Conservation (phyloP, 345 rosid genomes). For the Eucalyptus erythrocorys region DNA sequence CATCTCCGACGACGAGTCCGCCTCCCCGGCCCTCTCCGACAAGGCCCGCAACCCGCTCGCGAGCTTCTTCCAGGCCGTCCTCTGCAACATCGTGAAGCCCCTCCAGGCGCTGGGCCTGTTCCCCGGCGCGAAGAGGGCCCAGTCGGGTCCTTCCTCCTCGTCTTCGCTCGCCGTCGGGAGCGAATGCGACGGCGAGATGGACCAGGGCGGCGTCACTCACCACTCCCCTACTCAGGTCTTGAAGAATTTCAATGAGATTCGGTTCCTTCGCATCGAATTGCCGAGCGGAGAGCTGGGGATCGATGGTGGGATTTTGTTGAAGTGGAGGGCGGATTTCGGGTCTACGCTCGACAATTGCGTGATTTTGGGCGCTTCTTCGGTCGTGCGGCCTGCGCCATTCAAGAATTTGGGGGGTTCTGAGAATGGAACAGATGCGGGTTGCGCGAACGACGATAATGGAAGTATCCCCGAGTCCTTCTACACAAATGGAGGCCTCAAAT, state of each 20-base stretch:
- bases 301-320: slow-evolving; percentile 66
- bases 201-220: slow-evolving; percentile 78
- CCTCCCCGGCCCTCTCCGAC: slow-evolving; percentile 22
- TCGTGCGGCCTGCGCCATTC: background rate
- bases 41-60: slow-evolving; percentile 52
- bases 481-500: slow-evolving; percentile 84
- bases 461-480: slow-evolving; percentile 92
- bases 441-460: slow-evolving; percentile 38
- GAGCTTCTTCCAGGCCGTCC: slow-evolving; percentile 32
- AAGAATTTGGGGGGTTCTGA: slow-evolving; percentile 4
- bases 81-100: slow-evolving; percentile 73
- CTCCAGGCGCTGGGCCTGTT: slow-evolving; percentile 63
- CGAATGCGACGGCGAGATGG: slow-evolving; percentile 49
- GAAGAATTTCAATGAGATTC: slow-evolving; percentile 81
- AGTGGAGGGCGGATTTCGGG: slow-evolving; percentile 95
- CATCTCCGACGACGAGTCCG: slow-evolving; percentile 73
- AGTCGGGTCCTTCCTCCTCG: slow-evolving; percentile 1
- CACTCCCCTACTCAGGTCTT: slow-evolving; percentile 94
- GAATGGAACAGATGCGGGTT: slow-evolving; percentile 5
- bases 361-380: slow-evolving; percentile 77
- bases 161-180: slow-evolving; percentile 16
- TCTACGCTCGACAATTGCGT: slow-evolving; percentile 86
- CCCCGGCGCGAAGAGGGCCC: slow-evolving; percentile 39
- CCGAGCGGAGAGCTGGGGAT: slow-evolving; percentile 78
- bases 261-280: slow-evolving; percentile 67